Conservation (phyloP, 768 basidiomycete species). For the Lentinula raphanica region DNA sequence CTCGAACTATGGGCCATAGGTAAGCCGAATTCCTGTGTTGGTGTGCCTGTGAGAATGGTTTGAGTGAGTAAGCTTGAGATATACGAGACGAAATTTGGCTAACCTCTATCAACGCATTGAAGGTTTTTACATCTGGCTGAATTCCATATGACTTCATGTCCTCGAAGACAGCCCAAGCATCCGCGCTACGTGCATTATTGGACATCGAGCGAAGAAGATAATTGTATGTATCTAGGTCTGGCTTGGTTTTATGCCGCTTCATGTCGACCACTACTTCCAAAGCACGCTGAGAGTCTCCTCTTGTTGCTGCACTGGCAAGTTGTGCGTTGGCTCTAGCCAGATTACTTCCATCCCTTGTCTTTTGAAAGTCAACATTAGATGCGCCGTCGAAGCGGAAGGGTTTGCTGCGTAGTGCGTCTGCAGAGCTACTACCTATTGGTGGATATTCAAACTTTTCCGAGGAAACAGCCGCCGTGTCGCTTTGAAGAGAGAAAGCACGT, state of each 20-base stretch:
- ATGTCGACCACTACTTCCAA: constrained; percentile 48
- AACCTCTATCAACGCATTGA: constrained; percentile 60
- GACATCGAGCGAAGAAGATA: constrained; percentile 48
- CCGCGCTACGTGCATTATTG: constrained; percentile 34
- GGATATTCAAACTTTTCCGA: neutral
- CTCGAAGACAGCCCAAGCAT: constrained; percentile 62
- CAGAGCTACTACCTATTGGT: neutral
- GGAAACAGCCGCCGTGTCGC: neutral
- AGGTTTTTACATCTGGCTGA: constrained; percentile 43
- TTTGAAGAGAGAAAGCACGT: neutral
- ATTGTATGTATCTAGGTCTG: constrained; percentile 54
- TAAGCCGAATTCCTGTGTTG: constrained; percentile 31
- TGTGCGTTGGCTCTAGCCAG: constrained; percentile 28
- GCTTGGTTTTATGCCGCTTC: constrained; percentile 50
- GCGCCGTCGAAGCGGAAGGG: constrained; percentile 9
- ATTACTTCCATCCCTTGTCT: constrained; percentile 16
- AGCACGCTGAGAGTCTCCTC: constrained; percentile 30
- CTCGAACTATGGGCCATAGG: constrained; percentile 46
- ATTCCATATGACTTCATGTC: constrained; percentile 58
- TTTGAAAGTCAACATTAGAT: constrained; percentile 19
- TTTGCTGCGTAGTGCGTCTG: constrained; percentile 3
- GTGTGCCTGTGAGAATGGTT: constrained; percentile 40
- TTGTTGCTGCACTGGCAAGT: constrained; percentile 32
- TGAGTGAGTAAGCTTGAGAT: constrained; percentile 10
- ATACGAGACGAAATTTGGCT: constrained; percentile 9